Percentiles rank a stretch among this genome's conserved stretches.
Evolutionary conservation across 1,284 basidiomycete species (phyloP).

Genomic region (Melampsora americana): DNA sequence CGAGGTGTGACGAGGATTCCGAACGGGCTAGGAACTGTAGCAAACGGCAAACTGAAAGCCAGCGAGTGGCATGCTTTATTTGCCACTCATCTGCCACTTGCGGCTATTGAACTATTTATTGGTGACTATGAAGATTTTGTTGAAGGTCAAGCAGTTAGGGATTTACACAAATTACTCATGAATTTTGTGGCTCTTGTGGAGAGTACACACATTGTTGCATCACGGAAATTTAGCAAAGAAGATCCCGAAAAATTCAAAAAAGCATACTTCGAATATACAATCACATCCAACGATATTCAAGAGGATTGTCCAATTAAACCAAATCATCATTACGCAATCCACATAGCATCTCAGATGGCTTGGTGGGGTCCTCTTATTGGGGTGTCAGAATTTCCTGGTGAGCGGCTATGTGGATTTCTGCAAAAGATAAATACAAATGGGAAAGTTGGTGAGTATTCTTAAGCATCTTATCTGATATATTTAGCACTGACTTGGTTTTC

Average conservation of each 20-base stretch:
- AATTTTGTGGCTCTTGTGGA: too few species aligned
- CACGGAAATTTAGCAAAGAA: too few species aligned
- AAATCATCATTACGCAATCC: constrained; percentile 27
- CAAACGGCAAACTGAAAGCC: constrained; percentile 28
- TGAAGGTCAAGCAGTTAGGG: too few species aligned
- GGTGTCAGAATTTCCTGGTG: constrained; percentile 27
- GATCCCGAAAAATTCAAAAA: too few species aligned
- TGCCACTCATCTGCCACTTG: constrained; percentile 10
- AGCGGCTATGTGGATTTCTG: constrained; percentile 3
- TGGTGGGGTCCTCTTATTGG: constrained; percentile 16
- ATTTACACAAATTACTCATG: too few species aligned
- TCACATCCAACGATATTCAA: too few species aligned
- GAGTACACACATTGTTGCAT: too few species aligned
- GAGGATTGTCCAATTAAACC: neutral
- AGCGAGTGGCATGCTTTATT: constrained; percentile 24
- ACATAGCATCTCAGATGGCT: neutral
- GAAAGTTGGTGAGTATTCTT: too few species aligned
- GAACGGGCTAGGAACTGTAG: constrained; percentile 8
- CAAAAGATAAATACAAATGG: constrained; percentile 8
- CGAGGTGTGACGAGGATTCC: constrained; percentile 9
- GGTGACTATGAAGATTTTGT: too few species aligned
- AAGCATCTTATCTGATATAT: too few species aligned
- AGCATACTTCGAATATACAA: too few species aligned
- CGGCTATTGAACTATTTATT: constrained; percentile 17
- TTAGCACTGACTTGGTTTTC: too few species aligned